A percentile compares a stretch with the other conserved stretches of the same genome.
These are phyloP conservation scores for Rhodamnia rubescens DNA, from an alignment of 345 rosid species.

Conservation along the genomic window DNA sequence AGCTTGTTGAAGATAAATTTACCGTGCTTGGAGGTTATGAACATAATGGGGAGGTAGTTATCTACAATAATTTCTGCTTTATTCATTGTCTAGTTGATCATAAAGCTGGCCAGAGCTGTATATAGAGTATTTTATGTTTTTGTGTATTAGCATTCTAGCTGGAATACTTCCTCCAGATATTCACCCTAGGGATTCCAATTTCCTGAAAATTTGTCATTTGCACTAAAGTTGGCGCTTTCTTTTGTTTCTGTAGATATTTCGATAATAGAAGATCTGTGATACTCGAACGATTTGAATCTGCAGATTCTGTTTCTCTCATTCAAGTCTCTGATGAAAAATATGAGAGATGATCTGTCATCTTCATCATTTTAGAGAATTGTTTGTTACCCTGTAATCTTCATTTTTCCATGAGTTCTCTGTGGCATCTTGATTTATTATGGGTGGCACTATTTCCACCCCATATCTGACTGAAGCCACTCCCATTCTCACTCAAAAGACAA, in stretches of 20 bases:
- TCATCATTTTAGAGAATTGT: not conserved
- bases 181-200: not conserved
- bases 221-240: not conserved
- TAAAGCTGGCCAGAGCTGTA: not conserved
- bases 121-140: not conserved
- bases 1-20: constrained; percentile 83
- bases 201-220: not conserved
- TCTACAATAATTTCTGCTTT: not conserved
- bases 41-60: constrained; percentile 75
- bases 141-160: not conserved
- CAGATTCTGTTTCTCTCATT: not conserved
- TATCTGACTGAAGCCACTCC: too few species aligned
- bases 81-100: not conserved
- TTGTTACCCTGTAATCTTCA: not conserved
- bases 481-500: too few species aligned
- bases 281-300: not conserved
- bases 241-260: not conserved
- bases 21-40: constrained; percentile 64
- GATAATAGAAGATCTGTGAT: not conserved
- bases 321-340: not conserved
- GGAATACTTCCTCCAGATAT: not conserved
- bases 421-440: not conserved
- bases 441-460: too few species aligned
- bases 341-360: not conserved
- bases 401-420: not conserved